phyloP scores from a whole-genome alignment of 768 basidiomycete genomes.

The Boletus rubroflammeus region DNA sequence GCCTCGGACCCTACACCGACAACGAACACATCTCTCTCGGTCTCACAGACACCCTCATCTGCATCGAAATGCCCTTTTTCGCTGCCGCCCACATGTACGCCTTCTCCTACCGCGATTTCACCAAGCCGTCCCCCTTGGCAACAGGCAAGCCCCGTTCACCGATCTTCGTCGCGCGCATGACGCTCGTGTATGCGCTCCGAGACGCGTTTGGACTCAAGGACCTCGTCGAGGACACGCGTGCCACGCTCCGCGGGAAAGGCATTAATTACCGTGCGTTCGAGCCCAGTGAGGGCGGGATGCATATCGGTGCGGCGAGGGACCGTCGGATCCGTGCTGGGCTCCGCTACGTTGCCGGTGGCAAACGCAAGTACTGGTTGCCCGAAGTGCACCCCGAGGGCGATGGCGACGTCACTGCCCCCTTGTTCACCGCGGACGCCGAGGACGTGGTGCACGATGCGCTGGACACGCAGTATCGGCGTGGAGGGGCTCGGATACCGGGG shows the following conservation, averaged over 20 bases:
- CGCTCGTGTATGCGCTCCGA: constrained; percentile 77
- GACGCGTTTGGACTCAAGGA: constrained; percentile 88
- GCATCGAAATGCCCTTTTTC: constrained; percentile 96
- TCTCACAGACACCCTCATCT: constrained; percentile 87
- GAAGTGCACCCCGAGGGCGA: constrained; percentile 27
- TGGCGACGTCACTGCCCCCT: constrained; percentile 70
- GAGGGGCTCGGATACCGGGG: constrained; percentile 10
- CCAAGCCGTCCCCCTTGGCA: constrained; percentile 44
- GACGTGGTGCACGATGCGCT: constrained; percentile 63
- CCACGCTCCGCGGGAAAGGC: constrained; percentile 81
- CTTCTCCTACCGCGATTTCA: constrained; percentile 85
- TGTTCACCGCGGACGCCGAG: constrained; percentile 61
- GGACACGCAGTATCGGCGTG: constrained; percentile 42
- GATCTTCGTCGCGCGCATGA: constrained; percentile 81
- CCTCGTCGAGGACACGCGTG: constrained; percentile 79
- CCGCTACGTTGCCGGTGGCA: constrained; percentile 87
- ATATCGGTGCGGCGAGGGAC: constrained; percentile 84
- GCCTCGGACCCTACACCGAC: constrained; percentile 85
- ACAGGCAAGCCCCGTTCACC: constrained; percentile 26
- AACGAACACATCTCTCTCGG: constrained; percentile 86
- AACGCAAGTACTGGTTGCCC: constrained; percentile 94
- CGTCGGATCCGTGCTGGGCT: constrained; percentile 87
- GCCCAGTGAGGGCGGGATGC: constrained; percentile 90
- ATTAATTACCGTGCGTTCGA: constrained; percentile 97
- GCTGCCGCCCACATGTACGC: constrained; percentile 94